These are phyloP conservation scores for Exophiala oligosperma DNA, from an alignment of 2,329 filamentous ascomycete species.

Conservation along the genomic window DNA sequence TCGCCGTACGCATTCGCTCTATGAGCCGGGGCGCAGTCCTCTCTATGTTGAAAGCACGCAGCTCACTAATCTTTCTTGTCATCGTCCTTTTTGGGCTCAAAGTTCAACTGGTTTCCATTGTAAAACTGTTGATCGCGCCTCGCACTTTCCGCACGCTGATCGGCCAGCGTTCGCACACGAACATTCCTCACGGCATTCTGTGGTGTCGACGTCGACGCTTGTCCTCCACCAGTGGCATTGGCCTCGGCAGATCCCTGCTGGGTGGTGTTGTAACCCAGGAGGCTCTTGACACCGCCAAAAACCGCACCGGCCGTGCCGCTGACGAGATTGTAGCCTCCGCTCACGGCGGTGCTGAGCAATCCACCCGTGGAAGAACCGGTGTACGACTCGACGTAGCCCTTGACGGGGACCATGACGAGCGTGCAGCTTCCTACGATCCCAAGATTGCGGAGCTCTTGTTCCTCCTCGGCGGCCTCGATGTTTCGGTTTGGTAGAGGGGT, in stretches of 20 bases:
- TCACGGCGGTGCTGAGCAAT: conserved; percentile 39
- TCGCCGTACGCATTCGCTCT: too few species aligned
- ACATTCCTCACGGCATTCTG: conserved; percentile 28
- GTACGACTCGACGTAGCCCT: conserved; percentile 62
- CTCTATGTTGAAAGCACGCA: not conserved
- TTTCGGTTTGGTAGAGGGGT: conserved; percentile 73
- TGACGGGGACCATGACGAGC: conserved; percentile 74
- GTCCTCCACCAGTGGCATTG: conserved; percentile 14
- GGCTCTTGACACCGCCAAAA: conserved; percentile 43
- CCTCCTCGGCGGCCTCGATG: conserved; percentile 75
- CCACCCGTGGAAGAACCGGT: conserved; percentile 33
- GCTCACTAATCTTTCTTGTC: conserved; percentile 35
- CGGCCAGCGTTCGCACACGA: conserved; percentile 55
- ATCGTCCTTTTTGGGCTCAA: conserved; percentile 61
- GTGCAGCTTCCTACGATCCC: conserved; percentile 78
- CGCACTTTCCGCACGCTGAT: conserved; percentile 49
- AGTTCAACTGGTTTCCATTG: conserved; percentile 84
- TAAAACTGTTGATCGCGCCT: conserved; percentile 69
- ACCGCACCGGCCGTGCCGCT: conserved; percentile 45
- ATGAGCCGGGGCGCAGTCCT: too few species aligned
- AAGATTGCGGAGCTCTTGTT: conserved; percentile 64
- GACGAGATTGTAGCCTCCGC: conserved; percentile 45
- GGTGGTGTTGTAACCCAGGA: conserved; percentile 42
- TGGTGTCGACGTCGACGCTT: conserved; percentile 16
- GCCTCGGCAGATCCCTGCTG: conserved; percentile 4